phyloP scores from a whole-genome alignment of 2,329 filamentous ascomycete species.

The Teratosphaeria zuluensis region DNA sequence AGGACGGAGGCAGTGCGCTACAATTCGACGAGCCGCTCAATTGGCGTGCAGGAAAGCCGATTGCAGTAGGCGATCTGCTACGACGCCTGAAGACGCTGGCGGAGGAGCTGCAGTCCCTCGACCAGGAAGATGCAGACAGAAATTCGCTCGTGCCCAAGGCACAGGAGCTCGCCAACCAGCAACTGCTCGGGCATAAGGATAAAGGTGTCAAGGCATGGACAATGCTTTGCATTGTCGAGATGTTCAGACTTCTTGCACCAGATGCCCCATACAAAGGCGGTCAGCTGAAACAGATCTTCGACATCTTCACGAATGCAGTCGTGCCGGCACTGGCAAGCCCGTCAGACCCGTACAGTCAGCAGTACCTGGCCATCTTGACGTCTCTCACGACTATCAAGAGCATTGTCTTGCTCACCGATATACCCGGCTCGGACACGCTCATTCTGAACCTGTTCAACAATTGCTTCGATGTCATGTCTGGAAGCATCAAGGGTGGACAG shows the following conservation, averaged over 20 bases:
- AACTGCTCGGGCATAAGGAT: constrained; percentile 84
- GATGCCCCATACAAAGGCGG: constrained; percentile 86
- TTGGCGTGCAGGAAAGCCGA: constrained; percentile 86
- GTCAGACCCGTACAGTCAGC: constrained; percentile 79
- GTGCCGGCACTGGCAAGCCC: constrained; percentile 79
- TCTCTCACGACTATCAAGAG: constrained; percentile 91
- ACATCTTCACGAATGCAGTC: constrained; percentile 72
- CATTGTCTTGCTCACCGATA: constrained; percentile 80
- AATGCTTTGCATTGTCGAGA: constrained; percentile 82
- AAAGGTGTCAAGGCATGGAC: constrained; percentile 84
- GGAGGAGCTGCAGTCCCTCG: constrained; percentile 73
- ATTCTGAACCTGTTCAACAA: constrained; percentile 73
- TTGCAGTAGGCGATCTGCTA: constrained; percentile 72
- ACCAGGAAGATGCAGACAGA: constrained; percentile 76
- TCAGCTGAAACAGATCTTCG: constrained; percentile 95
- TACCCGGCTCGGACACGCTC: constrained; percentile 70
- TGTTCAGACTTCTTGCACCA: constrained; percentile 84
- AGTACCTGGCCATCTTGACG: constrained; percentile 83
- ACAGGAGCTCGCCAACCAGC: constrained; percentile 71
- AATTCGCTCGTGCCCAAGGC: constrained; percentile 78
- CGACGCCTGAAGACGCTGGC: constrained; percentile 70
- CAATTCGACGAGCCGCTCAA: constrained; percentile 78
- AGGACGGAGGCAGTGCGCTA: constrained; percentile 34
- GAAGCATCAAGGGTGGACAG: constrained; percentile 60
- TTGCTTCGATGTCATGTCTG: constrained; percentile 86